Percentiles rank a stretch among this genome's conserved stretches.
Evolutionary conservation across 2,329 filamentous ascomycete species (phyloP).

Genomic region (Fusarium algeriense): DNA sequence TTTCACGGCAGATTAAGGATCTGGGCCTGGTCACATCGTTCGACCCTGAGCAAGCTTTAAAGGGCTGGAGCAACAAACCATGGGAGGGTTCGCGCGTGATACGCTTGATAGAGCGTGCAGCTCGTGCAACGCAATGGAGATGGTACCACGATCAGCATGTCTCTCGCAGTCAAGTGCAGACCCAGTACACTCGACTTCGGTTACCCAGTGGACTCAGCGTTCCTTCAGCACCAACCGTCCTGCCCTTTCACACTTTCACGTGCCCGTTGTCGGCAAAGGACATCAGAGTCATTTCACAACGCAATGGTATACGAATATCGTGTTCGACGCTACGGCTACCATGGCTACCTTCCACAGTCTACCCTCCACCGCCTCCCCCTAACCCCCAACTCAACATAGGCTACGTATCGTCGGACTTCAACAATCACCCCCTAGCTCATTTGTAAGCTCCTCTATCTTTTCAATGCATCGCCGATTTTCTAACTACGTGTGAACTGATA

Average conservation of each 20-base stretch:
- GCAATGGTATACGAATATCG: slow-evolving; percentile 93
- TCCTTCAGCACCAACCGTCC: slow-evolving; percentile 90
- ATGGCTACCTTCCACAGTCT: slow-evolving; percentile 87
- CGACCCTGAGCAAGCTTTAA: slow-evolving; percentile 57
- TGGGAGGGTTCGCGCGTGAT: slow-evolving; percentile 93
- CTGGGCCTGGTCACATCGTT: slow-evolving; percentile 54
- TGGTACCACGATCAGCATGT: slow-evolving; percentile 90
- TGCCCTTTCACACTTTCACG: slow-evolving; percentile 98
- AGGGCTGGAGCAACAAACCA: slow-evolving; percentile 76
- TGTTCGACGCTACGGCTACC: slow-evolving; percentile 87
- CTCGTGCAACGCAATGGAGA: slow-evolving; percentile 80
- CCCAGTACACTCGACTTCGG: slow-evolving; percentile 77
- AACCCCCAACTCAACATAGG: slow-evolving; percentile 88
- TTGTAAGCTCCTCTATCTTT: slow-evolving; percentile 63
- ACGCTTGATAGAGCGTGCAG: slow-evolving; percentile 85
- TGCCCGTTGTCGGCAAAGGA: slow-evolving; percentile 92
- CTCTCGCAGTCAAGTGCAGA: slow-evolving; percentile 63
- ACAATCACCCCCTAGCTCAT: slow-evolving; percentile 96
- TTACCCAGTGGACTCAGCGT: slow-evolving; percentile 80
- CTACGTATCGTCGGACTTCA: slow-evolving; percentile 98
- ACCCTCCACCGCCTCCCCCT: slow-evolving; percentile 86
- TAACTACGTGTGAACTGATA: slow-evolving; percentile 2
- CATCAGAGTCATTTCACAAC: slow-evolving; percentile 92
- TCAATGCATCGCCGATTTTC: neutral
- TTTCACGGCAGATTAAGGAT: slow-evolving; percentile 61